Percentiles rank a stretch among this genome's conserved stretches.
Conservation (phyloP, 352 stramenopile genomes). For the Phytopythium chamaehyphon region DNA sequence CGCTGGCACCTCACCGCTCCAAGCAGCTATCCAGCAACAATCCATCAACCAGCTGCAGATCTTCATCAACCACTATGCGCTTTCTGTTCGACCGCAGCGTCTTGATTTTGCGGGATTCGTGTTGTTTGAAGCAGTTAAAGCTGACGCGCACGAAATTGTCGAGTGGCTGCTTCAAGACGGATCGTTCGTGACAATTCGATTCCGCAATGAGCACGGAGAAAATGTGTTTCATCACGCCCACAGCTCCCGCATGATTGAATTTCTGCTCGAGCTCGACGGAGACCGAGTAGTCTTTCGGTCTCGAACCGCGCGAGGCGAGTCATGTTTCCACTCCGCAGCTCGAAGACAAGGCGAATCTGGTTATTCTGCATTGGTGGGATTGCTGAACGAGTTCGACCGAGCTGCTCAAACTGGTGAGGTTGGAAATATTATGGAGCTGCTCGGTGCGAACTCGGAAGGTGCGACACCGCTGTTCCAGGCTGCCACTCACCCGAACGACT, state of each 20-base stretch:
- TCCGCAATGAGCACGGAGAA: background rate
- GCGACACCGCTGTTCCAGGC: background rate
- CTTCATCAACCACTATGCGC: slow-evolving; percentile 25
- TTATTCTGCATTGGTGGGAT: background rate
- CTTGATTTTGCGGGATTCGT: slow-evolving; percentile 9
- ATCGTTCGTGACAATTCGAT: too few species aligned
- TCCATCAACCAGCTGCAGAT: slow-evolving; percentile 15
- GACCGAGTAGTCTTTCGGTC: background rate
- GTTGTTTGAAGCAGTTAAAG: too few species aligned
- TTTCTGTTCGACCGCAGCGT: slow-evolving; percentile 8
- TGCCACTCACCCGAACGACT: background rate
- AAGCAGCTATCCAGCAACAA: slow-evolving; percentile 11
- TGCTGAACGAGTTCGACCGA: background rate
- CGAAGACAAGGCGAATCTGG: background rate
- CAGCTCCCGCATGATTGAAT: background rate
- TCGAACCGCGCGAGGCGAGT: background rate
- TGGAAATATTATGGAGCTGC: background rate
- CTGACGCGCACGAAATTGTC: too few species aligned
- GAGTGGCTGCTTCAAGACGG: too few species aligned
- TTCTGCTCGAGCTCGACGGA: background rate
- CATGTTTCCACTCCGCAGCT: background rate
- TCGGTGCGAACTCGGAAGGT: background rate
- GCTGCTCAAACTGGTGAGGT: background rate
- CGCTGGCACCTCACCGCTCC: slow-evolving; percentile 9
- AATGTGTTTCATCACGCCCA: background rate